These are phyloP conservation scores for Larix kaempferi DNA, from an alignment of 75 land plant species.

Conservation along the genomic window DNA sequence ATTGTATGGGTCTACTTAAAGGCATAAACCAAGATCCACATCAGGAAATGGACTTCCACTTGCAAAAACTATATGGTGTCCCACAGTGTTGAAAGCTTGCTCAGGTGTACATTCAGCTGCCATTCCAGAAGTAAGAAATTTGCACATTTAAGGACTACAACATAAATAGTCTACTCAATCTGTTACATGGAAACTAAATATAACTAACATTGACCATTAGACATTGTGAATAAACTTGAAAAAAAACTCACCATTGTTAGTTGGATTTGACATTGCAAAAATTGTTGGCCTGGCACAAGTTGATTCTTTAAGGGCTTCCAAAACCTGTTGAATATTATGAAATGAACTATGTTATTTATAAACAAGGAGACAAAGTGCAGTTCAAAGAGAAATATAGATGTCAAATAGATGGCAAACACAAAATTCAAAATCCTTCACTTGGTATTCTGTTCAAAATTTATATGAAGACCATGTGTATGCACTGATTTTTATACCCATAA, in stretches of 20 bases:
- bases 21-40: conserved; percentile 82
- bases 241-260: conserved; percentile 67
- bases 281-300: conserved; percentile 89
- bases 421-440: no score
- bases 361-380: no score
- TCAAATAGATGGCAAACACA: no score
- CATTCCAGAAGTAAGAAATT: conserved; percentile 1
- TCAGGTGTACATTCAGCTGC: conserved; percentile 98
- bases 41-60: conserved; percentile 97
- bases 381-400: no score
- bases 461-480: no score
- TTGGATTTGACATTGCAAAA: conserved; percentile 98
- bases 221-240: not conserved
- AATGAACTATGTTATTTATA: no score
- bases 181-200: not conserved
- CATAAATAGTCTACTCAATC: not conserved
- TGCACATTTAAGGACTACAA: not conserved
- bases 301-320: conserved; percentile 79
- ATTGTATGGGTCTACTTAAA: not conserved
- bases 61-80: conserved; percentile 87
- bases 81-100: conserved; percentile 82
- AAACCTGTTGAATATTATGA: no score
- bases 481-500: no score
- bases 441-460: no score
- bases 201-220: not conserved